A percentile compares a stretch with the other conserved stretches of the same genome.
These are phyloP conservation scores for Clohesyomyces aquaticus DNA, from an alignment of 495 filamentous ascomycete species.

Conservation along the genomic window DNA sequence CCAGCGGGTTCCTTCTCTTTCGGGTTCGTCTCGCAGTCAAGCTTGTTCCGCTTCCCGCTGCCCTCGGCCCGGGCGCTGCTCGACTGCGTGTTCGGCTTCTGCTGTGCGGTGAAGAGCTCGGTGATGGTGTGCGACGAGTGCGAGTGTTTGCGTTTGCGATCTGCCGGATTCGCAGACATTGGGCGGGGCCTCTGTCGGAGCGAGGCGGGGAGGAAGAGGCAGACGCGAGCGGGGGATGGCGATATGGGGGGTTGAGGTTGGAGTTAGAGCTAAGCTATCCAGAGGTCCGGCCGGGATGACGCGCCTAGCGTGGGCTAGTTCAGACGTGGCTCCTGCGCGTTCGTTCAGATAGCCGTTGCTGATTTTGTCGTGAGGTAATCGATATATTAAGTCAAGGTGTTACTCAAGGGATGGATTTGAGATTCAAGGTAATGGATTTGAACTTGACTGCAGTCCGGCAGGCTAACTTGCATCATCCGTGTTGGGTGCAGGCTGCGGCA, in stretches of 20 bases:
- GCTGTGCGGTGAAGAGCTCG: conserved; percentile 36
- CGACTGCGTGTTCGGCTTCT: conserved; percentile 21
- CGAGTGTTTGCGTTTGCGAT: conserved; percentile 39
- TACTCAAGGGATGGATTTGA: too few species aligned
- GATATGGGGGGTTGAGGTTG: conserved; percentile 9
- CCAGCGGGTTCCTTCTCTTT: background rate
- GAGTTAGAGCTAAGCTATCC: conserved; percentile 1
- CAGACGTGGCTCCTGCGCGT: conserved; percentile 4
- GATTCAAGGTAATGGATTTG: too few species aligned
- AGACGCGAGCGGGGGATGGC: too few species aligned
- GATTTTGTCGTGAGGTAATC: background rate
- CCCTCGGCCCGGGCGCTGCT: conserved; percentile 23
- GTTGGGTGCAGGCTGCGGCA: too few species aligned
- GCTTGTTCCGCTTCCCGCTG: conserved; percentile 33
- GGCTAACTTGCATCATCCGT: too few species aligned
- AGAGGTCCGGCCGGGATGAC: conserved; percentile 14
- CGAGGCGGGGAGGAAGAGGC: too few species aligned
- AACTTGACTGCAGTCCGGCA: too few species aligned
- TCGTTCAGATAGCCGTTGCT: background rate
- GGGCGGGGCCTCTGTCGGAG: too few species aligned
- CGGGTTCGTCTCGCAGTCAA: conserved; percentile 14
- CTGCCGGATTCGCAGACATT: conserved; percentile 31
- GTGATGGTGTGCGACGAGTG: conserved; percentile 28
- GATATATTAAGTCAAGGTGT: too few species aligned
- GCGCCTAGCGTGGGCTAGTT: conserved; percentile 8